A percentile compares a stretch with the other conserved stretches of the same genome.
Evolutionary conservation across 495 filamentous ascomycete species (phyloP).

Genomic region (Neurospora sp.): DNA sequence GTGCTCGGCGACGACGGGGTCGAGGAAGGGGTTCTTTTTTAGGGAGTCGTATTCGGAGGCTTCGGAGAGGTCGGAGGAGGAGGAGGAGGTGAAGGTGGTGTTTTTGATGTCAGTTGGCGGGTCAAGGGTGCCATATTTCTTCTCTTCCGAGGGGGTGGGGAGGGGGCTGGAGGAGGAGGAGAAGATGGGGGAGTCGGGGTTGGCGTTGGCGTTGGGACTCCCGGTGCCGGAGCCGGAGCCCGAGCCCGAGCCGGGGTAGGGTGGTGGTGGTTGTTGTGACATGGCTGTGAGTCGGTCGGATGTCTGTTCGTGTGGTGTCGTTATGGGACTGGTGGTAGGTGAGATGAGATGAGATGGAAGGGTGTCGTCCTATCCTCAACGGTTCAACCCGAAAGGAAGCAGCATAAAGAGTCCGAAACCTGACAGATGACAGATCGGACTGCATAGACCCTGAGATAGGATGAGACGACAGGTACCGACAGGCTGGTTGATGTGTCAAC

Average conservation of each 20-base stretch:
- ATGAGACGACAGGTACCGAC: not conserved
- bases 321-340: not conserved
- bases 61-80: not conserved
- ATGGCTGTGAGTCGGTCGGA: not conserved
- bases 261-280: not conserved
- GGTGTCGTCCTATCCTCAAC: not conserved
- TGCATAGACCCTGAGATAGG: not conserved
- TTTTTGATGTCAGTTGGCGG: too few species aligned
- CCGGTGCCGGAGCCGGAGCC: too few species aligned
- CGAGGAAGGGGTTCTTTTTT: constrained; percentile 31
- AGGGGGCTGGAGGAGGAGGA: not conserved
- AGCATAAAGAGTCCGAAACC: not conserved
- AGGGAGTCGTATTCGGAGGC: constrained; percentile 3
- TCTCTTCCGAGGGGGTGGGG: not conserved
- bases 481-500: not conserved
- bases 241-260: not conserved
- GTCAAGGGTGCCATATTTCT: too few species aligned
- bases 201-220: too few species aligned
- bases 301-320: not conserved
- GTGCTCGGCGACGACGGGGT: constrained; percentile 36
- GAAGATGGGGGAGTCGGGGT: not conserved
- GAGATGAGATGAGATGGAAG: not conserved
- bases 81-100: not conserved
- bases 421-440: not conserved
- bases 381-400: not conserved